Conservation (phyloP, 2,329 filamentous ascomycete species). For the Gnomoniopsis smithogilvyi region DNA sequence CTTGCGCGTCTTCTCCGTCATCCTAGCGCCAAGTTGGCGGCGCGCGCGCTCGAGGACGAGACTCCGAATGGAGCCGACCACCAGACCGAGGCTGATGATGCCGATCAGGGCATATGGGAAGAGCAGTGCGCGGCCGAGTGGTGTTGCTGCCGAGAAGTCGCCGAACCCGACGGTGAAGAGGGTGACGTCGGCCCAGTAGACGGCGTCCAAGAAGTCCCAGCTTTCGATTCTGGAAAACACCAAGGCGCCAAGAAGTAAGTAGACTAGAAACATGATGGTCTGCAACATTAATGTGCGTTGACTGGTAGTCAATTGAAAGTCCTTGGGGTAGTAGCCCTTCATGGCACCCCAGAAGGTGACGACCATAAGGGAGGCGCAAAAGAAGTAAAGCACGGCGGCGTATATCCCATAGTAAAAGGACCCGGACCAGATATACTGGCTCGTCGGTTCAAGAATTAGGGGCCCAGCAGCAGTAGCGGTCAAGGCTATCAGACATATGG, state of each 20-base stretch:
- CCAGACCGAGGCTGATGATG: constrained; percentile 79
- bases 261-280: constrained; percentile 80
- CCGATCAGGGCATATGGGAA: constrained; percentile 83
- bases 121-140: constrained; percentile 65
- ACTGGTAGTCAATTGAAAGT: constrained; percentile 74
- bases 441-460: constrained; percentile 37
- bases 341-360: constrained; percentile 78
- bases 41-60: constrained; percentile 58
- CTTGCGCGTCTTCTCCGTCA: constrained; percentile 58
- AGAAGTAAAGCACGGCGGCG: constrained; percentile 74
- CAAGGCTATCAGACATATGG: constrained; percentile 64
- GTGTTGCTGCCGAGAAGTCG: constrained; percentile 46
- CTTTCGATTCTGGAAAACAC: constrained; percentile 70
- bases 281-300: constrained; percentile 89
- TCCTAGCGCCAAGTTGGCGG: constrained; percentile 50
- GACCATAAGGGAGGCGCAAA: constrained; percentile 73
- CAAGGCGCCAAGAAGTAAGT: constrained; percentile 73
- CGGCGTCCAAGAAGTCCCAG: constrained; percentile 73
- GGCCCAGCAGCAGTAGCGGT: constrained; percentile 63
- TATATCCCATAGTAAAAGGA: constrained; percentile 86
- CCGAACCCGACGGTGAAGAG: constrained; percentile 64
- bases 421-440: constrained; percentile 66
- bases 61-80: constrained; percentile 75
- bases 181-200: constrained; percentile 77
- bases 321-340: constrained; percentile 66